Conservation (phyloP, 306 rosid genomes). For the Cotoneaster glaucophyllus region DNA sequence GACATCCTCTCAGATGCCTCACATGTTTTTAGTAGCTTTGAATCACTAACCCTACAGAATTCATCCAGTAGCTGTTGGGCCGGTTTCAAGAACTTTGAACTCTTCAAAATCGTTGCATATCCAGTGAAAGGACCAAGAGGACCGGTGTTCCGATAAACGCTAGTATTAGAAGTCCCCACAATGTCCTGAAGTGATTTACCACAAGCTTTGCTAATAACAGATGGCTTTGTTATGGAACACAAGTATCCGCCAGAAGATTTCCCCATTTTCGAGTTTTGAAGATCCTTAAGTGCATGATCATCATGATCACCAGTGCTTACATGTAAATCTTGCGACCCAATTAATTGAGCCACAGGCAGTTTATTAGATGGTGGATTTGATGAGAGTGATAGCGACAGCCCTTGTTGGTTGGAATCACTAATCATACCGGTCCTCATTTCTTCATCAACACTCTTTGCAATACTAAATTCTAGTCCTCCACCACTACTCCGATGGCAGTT, state of each 20-base stretch:
- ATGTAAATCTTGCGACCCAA: slow-evolving; percentile 31
- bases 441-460: slow-evolving; percentile 5
- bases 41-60: slow-evolving; percentile 28
- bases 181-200: slow-evolving; percentile 55
- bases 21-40: slow-evolving; percentile 11
- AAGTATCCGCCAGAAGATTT: slow-evolving; percentile 4
- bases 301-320: slow-evolving; percentile 2
- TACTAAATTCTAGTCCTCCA: slow-evolving; percentile 21
- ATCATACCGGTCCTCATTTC: slow-evolving; percentile 16
- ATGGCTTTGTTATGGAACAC: slow-evolving; percentile 33
- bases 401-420: slow-evolving; percentile 62
- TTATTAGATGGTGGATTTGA: slow-evolving; percentile 52
- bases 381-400: slow-evolving; percentile 73
- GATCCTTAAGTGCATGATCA: neutral
- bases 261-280: slow-evolving; percentile 12
- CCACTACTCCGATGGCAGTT: slow-evolving; percentile 14
- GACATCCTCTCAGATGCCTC: slow-evolving; percentile 38
- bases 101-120: slow-evolving; percentile 77
- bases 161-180: slow-evolving; percentile 33
- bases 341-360: slow-evolving; percentile 23
- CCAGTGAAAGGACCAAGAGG: slow-evolving; percentile 98
- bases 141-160: slow-evolving; percentile 46
- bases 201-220: slow-evolving; percentile 33
- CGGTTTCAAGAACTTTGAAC: slow-evolving; percentile 68
- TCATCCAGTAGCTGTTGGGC: slow-evolving; percentile 71